Evolutionary conservation across 257 asterid genomes (phyloP).

Genomic region (Nicotiana paniculata): DNA sequence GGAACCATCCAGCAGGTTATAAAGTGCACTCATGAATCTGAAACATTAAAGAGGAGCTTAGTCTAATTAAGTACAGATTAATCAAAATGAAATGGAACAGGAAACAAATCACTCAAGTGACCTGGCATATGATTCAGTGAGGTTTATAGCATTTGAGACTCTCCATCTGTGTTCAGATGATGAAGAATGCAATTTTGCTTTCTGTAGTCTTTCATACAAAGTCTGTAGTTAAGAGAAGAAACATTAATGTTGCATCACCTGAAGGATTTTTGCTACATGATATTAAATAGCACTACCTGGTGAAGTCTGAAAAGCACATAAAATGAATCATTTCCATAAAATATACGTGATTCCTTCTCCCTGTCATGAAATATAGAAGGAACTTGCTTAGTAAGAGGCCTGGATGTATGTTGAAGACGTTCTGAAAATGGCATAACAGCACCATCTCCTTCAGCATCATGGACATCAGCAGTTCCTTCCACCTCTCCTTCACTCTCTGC

Average conservation of each 20-base stretch:
- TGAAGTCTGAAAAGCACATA: slow-evolving; percentile 87
- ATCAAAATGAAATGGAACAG: not conserved
- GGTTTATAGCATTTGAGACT: slow-evolving; percentile 38
- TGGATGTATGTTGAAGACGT: slow-evolving; percentile 38
- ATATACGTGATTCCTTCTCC: slow-evolving; percentile 39
- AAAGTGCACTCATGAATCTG: slow-evolving; percentile 83
- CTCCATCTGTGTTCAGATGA: slow-evolving; percentile 75
- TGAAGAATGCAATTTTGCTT: slow-evolving; percentile 67
- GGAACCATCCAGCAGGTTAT: slow-evolving; percentile 71
- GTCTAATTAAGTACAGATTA: slow-evolving; percentile 12
- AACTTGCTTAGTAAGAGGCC: slow-evolving; percentile 53
- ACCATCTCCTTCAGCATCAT: slow-evolving; percentile 47
- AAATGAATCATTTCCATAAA: slow-evolving; percentile 83
- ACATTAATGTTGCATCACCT: slow-evolving; percentile 9
- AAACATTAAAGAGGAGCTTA: slow-evolving; percentile 17
- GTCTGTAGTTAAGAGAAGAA: slow-evolving; percentile 40
- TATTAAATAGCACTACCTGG: slow-evolving; percentile 40
- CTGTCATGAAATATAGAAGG: slow-evolving; percentile 33
- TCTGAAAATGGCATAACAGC: slow-evolving; percentile 31
- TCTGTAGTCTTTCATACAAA: slow-evolving; percentile 74
- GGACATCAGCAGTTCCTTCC: slow-evolving; percentile 44
- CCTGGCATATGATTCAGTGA: slow-evolving; percentile 71
- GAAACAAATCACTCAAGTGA: slow-evolving; percentile 13
- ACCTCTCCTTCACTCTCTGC: slow-evolving; percentile 81
- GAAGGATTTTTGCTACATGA: not conserved